Percentiles rank a stretch among this genome's conserved stretches.
These are phyloP conservation scores for Cyclocybe aegerita DNA, from an alignment of 768 basidiomycete genomes.

Conservation along the genomic window DNA sequence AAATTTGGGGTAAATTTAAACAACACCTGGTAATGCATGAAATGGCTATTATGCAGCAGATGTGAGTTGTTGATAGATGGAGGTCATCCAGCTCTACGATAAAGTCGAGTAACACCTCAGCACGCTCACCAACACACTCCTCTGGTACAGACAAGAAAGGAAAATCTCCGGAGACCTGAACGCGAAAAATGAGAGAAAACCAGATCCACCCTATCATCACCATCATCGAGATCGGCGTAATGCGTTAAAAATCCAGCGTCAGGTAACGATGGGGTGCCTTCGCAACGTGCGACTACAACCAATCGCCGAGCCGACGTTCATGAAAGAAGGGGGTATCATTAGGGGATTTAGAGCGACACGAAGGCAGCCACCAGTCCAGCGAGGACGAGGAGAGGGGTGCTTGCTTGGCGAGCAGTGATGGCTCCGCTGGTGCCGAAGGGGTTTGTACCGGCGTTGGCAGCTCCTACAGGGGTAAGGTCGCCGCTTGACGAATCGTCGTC, in stretches of 20 bases:
- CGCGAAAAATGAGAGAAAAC: conserved; percentile 9
- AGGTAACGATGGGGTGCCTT: conserved; percentile 6
- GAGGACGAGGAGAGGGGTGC: conserved; percentile 39
- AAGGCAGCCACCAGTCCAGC: conserved; percentile 39
- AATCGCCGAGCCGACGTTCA: conserved; percentile 8
- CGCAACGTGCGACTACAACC: conserved; percentile 2
- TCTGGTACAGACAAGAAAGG: conserved; percentile 12
- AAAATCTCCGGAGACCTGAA: conserved; percentile 24
- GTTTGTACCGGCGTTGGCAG: conserved; percentile 43
- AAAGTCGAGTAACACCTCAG: conserved; percentile 18
- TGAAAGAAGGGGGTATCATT: conserved; percentile 28
- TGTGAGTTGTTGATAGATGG: conserved; percentile 9
- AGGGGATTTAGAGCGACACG: conserved; percentile 26
- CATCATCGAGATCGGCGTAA: conserved; percentile 11
- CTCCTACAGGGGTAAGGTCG: conserved; percentile 36
- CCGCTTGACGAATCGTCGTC: not conserved
- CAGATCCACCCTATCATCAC: conserved; percentile 16
- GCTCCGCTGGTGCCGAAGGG: conserved; percentile 32
- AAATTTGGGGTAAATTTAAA: conserved; percentile 8
- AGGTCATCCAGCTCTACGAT: conserved; percentile 25
- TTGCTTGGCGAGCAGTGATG: conserved; percentile 34
- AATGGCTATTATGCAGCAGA: conserved; percentile 10
- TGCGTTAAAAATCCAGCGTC: conserved; percentile 8
- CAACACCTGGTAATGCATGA: conserved; percentile 15
- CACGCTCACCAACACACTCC: conserved; percentile 17